Evolutionary conservation across 495 filamentous ascomycete genomes (phyloP), one percentile per base, ranked within the genome.

Genomic region (Neurospora sp.): DNA sequence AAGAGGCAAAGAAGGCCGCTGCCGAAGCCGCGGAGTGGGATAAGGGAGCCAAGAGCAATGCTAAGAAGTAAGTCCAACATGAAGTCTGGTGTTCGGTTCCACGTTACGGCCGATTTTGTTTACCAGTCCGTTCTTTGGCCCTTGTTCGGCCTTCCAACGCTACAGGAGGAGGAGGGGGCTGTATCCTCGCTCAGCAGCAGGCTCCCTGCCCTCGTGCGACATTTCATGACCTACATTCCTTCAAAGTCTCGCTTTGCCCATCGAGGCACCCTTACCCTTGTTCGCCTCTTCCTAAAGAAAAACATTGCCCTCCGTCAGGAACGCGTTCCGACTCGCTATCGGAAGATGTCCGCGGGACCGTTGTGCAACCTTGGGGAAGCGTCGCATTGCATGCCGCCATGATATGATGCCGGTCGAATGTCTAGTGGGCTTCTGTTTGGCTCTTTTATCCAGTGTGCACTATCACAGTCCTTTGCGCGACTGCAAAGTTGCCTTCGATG

Each of bases 21-120:
- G 89, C 81, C 45, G 96, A 98, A 77, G 90, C 91, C 10, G 85
- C 85, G 73, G 85, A 97, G 74, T 99, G 96, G 96, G 72, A 83
- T 3, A 93, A 97, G 82, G 96, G 96, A 70, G 79, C 92, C 40
- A 99, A 98, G 84, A 88, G 85, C 72, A 92, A 83, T 73, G 80
- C 92, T 31, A 98, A 97, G 84, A 95, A 96, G 94, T 97, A 81
- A 78, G 88, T 83, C 37, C 35, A 38, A 70, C 39, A 20, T 27
- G 37, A 68, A 59, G 35, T 42, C 77, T 68, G 40, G 45, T 70
- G 40, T 42, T 22, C 44, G 44, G 59, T 48, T 59, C 39, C 18
- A 68, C 72, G 45, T 18, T 35, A 4, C 40, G 35, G 53, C 53
- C 53, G 27, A 35, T 65, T 65, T 37, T 65, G 53, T 65, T 65